phyloP scores from a whole-genome alignment of 306 rosid genomes.

The Lathyrus tuberosus region DNA sequence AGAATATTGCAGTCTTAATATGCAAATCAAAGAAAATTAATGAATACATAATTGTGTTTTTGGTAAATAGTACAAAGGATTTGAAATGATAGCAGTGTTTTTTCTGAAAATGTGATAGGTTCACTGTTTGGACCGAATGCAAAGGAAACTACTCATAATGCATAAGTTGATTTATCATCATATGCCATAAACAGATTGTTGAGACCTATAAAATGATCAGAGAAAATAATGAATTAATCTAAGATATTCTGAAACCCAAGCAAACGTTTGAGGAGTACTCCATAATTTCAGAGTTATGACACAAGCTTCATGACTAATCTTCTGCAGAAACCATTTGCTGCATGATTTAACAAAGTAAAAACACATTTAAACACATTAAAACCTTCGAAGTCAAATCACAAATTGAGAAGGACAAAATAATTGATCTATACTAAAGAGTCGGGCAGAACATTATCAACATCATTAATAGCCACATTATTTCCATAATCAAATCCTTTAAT shows the following conservation, averaged over 20 bases:
- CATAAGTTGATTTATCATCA: constrained; percentile 91
- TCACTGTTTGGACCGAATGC: constrained; percentile 68
- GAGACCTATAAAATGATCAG: constrained; percentile 65
- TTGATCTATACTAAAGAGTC: no score
- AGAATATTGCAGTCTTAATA: background rate
- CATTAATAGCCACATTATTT: no score
- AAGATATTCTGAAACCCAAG: constrained; percentile 2
- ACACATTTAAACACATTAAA: no score
- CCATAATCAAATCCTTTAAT: no score
- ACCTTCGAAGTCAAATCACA: no score
- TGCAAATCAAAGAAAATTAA: constrained; percentile 16
- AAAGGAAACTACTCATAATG: constrained; percentile 80
- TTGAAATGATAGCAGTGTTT: constrained; percentile 65
- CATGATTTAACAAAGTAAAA: constrained; percentile 40
- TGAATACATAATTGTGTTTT: constrained; percentile 5
- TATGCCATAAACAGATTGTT: constrained; percentile 90
- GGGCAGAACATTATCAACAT: no score
- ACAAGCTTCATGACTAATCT: constrained; percentile 90
- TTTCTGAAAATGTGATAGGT: constrained; percentile 80
- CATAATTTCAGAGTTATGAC: constrained; percentile 26
- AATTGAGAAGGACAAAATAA: no score
- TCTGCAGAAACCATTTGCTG: constrained; percentile 99
- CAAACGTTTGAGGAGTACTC: constrained; percentile 22
- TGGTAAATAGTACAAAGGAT: constrained; percentile 16
- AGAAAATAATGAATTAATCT: constrained; percentile 31